Conservation (phyloP, 208 protist genomes). For the Herpetomonas tarakana region DNA sequence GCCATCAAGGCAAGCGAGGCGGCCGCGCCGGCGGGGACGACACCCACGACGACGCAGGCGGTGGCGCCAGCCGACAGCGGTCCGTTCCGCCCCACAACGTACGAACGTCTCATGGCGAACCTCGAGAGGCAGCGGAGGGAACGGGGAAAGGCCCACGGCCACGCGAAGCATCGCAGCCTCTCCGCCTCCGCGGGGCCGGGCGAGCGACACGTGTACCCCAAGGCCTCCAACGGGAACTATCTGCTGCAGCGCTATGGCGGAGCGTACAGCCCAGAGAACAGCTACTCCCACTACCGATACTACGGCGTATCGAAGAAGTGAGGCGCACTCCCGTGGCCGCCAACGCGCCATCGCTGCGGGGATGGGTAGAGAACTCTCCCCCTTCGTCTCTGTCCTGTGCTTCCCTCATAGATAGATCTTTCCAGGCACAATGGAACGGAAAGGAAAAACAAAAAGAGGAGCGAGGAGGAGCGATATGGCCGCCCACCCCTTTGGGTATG, state of each 20-base stretch:
- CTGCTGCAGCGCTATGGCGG: conserved; percentile 73
- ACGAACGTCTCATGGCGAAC: conserved; percentile 45
- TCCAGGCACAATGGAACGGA: too few relatives aligned
- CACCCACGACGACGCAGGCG: conserved; percentile 1
- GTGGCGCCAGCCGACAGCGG: conserved; percentile 1
- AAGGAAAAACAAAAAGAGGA: too few relatives aligned
- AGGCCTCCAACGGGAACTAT: conserved; percentile 43
- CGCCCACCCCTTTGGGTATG: too few relatives aligned
- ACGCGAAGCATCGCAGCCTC: conserved; percentile 3
- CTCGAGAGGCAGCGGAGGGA: conserved; percentile 10
- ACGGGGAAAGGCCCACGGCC: neutral
- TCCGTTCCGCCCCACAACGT: conserved; percentile 38
- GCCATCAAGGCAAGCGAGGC: neutral
- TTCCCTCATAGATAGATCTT: too few relatives aligned
- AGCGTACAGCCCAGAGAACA: conserved; percentile 40
- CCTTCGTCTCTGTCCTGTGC: too few relatives aligned
- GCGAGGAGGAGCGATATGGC: too few relatives aligned
- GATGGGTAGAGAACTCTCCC: too few relatives aligned
- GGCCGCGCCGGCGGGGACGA: neutral
- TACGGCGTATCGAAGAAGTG: conserved; percentile 43
- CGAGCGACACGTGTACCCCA: neutral
- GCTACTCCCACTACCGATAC: conserved; percentile 70
- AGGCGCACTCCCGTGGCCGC: neutral
- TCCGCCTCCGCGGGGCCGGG: conserved; percentile 6
- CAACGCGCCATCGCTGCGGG: too few relatives aligned